Evolutionary conservation across 1,284 basidiomycete genomes (phyloP).

Genomic region (Inonotus obliquus): DNA sequence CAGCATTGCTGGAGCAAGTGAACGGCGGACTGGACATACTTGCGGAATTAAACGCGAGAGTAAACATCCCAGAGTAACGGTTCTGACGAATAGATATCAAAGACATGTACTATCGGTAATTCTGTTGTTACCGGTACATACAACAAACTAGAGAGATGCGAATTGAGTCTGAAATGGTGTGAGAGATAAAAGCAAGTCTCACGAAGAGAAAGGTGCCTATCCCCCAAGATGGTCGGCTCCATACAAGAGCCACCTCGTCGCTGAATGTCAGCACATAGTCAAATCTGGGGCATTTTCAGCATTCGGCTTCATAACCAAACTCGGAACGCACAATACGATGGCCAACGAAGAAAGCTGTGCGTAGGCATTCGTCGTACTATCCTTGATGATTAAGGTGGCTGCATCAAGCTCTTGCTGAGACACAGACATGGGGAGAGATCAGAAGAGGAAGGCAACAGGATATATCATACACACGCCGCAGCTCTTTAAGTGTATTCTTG

Average conservation of each 20-base stretch:
- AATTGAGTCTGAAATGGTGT: neutral
- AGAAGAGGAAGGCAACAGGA: too few species aligned
- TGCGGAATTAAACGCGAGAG: slow-evolving; percentile 3
- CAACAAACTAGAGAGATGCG: neutral
- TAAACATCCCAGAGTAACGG: neutral
- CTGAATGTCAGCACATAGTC: slow-evolving; percentile 2
- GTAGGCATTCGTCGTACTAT: neutral
- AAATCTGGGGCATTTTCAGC: neutral
- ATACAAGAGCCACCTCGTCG: slow-evolving; percentile 1
- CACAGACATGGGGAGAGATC: neutral
- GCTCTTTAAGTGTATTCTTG: neutral
- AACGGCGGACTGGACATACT: neutral
- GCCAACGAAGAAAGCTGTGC: slow-evolving; percentile 1
- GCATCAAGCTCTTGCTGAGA: neutral
- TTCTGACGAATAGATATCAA: neutral
- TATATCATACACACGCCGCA: neutral
- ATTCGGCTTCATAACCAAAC: neutral
- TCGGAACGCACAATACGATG: neutral
- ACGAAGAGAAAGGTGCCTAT: slow-evolving; percentile 1
- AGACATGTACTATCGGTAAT: neutral
- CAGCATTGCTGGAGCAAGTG: neutral
- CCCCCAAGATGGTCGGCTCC: neutral
- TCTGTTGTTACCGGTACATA: neutral
- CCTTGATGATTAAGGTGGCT: neutral
- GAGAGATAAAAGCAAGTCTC: neutral